phyloP scores from a whole-genome alignment of 192 early-diverging fungal species.

The Geranomyces michiganensis region DNA sequence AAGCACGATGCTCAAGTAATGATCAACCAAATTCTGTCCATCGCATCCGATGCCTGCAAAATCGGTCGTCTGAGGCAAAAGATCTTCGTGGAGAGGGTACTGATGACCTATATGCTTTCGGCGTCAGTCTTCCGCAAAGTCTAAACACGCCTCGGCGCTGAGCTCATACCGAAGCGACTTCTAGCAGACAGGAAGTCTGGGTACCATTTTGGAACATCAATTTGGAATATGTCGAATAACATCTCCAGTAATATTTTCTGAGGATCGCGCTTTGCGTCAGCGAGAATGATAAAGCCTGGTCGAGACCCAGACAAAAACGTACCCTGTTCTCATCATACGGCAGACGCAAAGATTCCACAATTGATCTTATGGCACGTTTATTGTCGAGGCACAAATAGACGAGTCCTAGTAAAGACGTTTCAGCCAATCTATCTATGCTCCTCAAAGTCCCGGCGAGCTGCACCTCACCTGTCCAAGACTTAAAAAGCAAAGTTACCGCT shows the following conservation, averaged over 20 bases:
- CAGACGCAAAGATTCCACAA: conserved; percentile 70
- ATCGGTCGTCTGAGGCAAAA: not conserved
- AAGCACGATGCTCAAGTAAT: conserved; percentile 71
- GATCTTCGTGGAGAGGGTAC: conserved; percentile 27
- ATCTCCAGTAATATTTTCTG: conserved; percentile 82
- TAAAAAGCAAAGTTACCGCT: conserved; percentile 66
- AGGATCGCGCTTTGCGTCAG: not conserved
- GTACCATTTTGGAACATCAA: conserved; percentile 65
- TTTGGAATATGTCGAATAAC: conserved; percentile 77
- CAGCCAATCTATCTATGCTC: not conserved
- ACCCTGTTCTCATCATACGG: conserved; percentile 75
- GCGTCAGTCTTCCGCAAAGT: not conserved
- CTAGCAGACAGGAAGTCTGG: conserved; percentile 29
- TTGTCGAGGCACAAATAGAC: conserved; percentile 76
- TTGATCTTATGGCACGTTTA: conserved; percentile 66
- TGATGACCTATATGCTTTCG: conserved; percentile 9
- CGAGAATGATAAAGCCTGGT: conserved; percentile 21
- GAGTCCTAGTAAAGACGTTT: conserved; percentile 48
- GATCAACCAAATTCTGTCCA: conserved; percentile 65
- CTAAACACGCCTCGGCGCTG: not conserved
- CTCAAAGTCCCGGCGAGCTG: not conserved
- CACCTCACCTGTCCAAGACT: conserved; percentile 68
- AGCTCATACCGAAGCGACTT: conserved; percentile 21
- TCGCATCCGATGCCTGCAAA: conserved; percentile 28
- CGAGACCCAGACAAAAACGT: conserved; percentile 15